Evolutionary conservation across 2,329 filamentous ascomycete species (phyloP).

Genomic region (Aspergillus nomiae): DNA sequence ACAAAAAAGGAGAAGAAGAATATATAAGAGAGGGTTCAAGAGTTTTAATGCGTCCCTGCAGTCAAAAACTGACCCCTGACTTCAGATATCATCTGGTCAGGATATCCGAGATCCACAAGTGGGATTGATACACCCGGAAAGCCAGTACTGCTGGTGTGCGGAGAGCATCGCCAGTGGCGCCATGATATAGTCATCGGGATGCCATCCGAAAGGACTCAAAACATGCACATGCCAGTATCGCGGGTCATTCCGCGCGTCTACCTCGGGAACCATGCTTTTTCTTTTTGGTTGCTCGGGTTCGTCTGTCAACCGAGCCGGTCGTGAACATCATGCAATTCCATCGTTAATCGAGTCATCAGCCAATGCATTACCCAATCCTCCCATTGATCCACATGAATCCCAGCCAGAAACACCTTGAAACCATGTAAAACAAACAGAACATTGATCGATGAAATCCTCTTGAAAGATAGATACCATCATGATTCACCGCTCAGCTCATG

Average conservation of each 20-base stretch:
- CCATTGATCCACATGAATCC: conserved; percentile 15
- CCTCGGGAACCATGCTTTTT: not conserved
- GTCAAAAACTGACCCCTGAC: not conserved
- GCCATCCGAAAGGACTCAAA: not conserved
- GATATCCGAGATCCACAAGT: not conserved
- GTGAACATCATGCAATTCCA: conserved; percentile 34
- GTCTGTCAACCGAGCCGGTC: conserved; percentile 25
- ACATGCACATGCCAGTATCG: not conserved
- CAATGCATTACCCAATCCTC: conserved; percentile 7
- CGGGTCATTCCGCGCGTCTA: not conserved
- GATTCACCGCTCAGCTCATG: conserved; percentile 36
- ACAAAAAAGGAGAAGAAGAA: not conserved
- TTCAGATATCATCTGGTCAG: not conserved
- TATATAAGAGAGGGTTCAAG: not conserved
- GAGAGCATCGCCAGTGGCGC: conserved; percentile 11
- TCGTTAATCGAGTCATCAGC: conserved; percentile 29
- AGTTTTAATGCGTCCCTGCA: not conserved
- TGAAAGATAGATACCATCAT: conserved; percentile 21
- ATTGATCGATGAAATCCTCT: conserved; percentile 20
- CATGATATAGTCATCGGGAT: conserved; percentile 1
- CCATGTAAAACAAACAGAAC: conserved; percentile 4
- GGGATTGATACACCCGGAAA: not conserved
- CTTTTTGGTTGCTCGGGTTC: conserved; percentile 1
- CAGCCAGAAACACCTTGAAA: conserved; percentile 19
- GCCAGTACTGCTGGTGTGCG: not conserved